Base-by-base conservation (phyloP, 176 grass and related monocot genomes). In the Phragmites australis region DNA sequence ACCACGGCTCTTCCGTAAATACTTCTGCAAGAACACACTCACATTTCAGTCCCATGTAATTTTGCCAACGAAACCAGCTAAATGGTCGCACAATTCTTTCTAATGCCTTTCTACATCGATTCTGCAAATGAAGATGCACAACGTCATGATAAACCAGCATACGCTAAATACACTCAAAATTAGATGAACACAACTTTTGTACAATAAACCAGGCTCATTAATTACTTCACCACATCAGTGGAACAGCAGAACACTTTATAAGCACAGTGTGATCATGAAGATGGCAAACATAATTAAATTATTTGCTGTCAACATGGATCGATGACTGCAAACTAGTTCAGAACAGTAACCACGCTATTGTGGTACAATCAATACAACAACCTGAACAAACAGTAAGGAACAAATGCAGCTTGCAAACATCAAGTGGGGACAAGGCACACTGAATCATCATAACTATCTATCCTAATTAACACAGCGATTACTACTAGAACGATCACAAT, bases 361-460 rank as follows among this genome's bases (percentile, higher is more conserved):
- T 64, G 34, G 64, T 53, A 71, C 13, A 31, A 65, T 16, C 15
- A 80, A 63, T 72, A 76, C 54, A 85, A 62, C 56, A 52, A 76
- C 46, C 47, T 77, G 48, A 76, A 70, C 32, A 52, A 76, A 70
- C 32, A 52, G 4, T 11, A 46, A 21, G 8, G 9, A 14, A 51
- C 6, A 9, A 40, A 48, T 10, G 52, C 42, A 76, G 9, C 40
- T 6, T 47, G 23, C 16, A 73, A 21, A 80, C 10, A 80, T 93
- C 72, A 97, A 77, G 94, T 97, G 0, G 94, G 92, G 18, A 97
- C 94, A 46, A 97, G 72, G 44, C 87, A 79, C 32, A 54, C 70
- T 40, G 82, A 82, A 70, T 78, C 76, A 18, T 86, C 83, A 54
- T 80, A 21, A 30, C 61, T 76, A 1, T 94, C 87, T 19, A 75